Evolutionary conservation across 2,329 filamentous ascomycete genomes (phyloP).

Genomic region (Claviceps sp.): DNA sequence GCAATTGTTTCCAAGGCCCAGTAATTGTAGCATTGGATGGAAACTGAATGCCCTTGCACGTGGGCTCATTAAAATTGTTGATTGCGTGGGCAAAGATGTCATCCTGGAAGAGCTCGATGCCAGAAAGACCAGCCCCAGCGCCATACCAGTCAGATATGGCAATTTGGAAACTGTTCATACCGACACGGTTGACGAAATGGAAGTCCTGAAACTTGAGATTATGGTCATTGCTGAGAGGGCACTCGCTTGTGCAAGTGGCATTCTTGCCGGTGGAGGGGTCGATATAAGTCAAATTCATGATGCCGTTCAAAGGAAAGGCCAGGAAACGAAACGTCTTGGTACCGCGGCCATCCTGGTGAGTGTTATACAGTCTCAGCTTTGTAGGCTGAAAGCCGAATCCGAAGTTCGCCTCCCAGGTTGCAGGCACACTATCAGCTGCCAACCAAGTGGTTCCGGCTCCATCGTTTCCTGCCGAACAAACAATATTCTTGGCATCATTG

Average conservation of each 20-base stretch:
- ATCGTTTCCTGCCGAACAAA: constrained; percentile 58
- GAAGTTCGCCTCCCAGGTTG: constrained; percentile 75
- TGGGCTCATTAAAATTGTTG: constrained; percentile 75
- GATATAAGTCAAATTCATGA: constrained; percentile 90
- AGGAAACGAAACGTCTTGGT: constrained; percentile 82
- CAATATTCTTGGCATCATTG: constrained; percentile 62
- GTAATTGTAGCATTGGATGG: constrained; percentile 54
- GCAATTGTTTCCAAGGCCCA: constrained; percentile 60
- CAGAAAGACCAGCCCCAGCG: constrained; percentile 66
- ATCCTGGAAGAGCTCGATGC: constrained; percentile 77
- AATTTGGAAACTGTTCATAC: constrained; percentile 76
- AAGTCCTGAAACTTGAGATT: constrained; percentile 71
- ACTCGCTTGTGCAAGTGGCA: constrained; percentile 63
- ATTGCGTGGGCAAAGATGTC: constrained; percentile 79
- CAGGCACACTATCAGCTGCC: constrained; percentile 58
- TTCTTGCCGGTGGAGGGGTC: constrained; percentile 59
- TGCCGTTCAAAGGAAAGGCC: constrained; percentile 73
- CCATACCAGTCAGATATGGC: constrained; percentile 85
- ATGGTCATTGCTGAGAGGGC: constrained; percentile 64
- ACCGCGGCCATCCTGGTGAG: constrained; percentile 67
- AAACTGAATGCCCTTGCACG: constrained; percentile 49
- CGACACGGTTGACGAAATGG: constrained; percentile 72
- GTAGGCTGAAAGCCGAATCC: constrained; percentile 76
- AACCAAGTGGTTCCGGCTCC: constrained; percentile 68
- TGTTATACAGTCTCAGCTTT: constrained; percentile 80